These are phyloP conservation scores for Rhododendron henanense DNA, from an alignment of 148 eudicot genomes.

Conservation along the genomic window DNA sequence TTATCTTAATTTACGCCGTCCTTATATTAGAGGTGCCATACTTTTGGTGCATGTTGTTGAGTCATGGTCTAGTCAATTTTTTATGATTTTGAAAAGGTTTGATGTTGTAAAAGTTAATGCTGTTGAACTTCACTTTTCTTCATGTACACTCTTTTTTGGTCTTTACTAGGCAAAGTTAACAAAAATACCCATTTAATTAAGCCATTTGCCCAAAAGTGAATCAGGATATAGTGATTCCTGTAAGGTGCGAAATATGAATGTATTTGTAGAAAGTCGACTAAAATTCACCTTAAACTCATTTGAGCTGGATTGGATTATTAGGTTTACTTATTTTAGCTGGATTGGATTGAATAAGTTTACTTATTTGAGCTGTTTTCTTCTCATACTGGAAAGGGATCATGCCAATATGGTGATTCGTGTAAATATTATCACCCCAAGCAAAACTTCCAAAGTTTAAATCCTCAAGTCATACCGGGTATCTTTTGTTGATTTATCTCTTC, in stretches of 20 bases:
- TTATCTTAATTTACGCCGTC: neutral
- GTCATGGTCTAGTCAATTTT: neutral
- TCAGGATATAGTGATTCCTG: neutral
- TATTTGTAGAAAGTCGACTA: neutral
- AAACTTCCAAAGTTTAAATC: conserved; percentile 27
- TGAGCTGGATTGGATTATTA: neutral
- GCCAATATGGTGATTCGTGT: conserved; percentile 83
- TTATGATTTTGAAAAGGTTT: neutral
- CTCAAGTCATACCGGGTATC: conserved; percentile 51
- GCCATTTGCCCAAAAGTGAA: neutral
- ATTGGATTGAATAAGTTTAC: neutral
- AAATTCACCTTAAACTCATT: neutral
- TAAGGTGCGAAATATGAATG: neutral
- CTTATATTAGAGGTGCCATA: neutral
- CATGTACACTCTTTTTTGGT: neutral
- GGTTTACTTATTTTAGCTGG: neutral
- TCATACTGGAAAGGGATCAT: conserved; percentile 52
- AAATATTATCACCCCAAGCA: conserved; percentile 72
- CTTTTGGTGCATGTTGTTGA: neutral
- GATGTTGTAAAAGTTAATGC: neutral
- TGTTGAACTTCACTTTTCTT: neutral
- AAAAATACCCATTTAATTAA: neutral
- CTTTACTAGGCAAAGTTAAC: neutral
- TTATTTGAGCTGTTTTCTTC: neutral
- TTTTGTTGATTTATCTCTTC: conserved; percentile 5